Evolutionary conservation across 2,329 filamentous ascomycete genomes (phyloP), one percentile per base, ranked within the genome.

Genomic region (Pleurostoma richardsiae): DNA sequence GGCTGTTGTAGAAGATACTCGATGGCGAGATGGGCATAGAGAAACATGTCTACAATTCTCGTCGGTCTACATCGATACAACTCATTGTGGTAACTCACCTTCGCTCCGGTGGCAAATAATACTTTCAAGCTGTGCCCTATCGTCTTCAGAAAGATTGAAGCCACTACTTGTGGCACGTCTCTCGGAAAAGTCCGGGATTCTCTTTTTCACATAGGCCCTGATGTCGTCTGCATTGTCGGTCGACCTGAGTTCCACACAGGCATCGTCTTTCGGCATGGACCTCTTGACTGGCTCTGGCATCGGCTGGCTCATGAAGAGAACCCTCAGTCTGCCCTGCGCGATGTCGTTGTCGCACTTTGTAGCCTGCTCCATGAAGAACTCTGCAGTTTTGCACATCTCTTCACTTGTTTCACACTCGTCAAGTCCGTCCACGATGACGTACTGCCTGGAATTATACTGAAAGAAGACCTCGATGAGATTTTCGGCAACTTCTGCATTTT

Each of bases 351-450:
- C 41, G 26, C 19, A 47, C 29, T 4, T 47, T n/a, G 4, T 47
- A 41, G 1, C 43, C 38, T 2, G 44, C 40, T 43, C 26, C 36
- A 45, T 51, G 43, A 19, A 19, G 29, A 69, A 64, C 48, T 59
- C 65, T 5, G 44, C 43, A 6, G 60, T 39, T 26, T 69, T 61
- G 10, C 55, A 45, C 41, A 59, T 63, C 33, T 64, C 54, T 29
- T 70, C 56, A 1, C 53, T 47, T 40, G 44, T 40, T 6, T 55
- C 49, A 45, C 67, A 72, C 52, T 72, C 69, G 48, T 73, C 69
- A 26, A 73, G 49, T 0, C 70, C 70, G 53, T 73, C 70, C 39
- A 72, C 52, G 3, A 73, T 52, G 10, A 71, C 56, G 43, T 63
- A 66, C 6, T 56, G 49, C 30, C 52, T 56, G 10, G 53, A 46